Base-by-base conservation (phyloP, 352 stramenopile genomes). In the Phytophthora idaei region DNA sequence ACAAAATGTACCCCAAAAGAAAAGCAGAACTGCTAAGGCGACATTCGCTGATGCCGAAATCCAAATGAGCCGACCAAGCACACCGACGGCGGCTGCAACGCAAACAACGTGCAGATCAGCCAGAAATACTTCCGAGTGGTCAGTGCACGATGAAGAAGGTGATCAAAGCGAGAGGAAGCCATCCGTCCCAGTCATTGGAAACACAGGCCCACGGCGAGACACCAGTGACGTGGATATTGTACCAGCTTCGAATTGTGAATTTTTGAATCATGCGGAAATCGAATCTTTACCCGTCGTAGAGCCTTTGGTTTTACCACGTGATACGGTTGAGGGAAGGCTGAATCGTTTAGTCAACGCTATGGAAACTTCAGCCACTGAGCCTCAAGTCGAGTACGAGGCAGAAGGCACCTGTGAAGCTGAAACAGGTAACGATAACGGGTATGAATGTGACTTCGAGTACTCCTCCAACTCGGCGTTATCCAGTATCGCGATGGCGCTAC, bases 401-500 rank as follows among this genome's bases (percentile, higher is more conserved):
- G 44, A 42, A n/a, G 1, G 3, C 36, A 42, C 5, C 36, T 12
- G 36, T 42, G 36, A n/a, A 42, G 36, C 36, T n/a, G 36, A 32
- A 27, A 39, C 10, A 37, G 15, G 15, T 48, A 7, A 37, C 29
- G 46, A 60, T 9, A 47, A 60, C 47, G 47, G 2, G n/a, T 77
- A 64, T 32, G 61, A 62, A 8, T 71, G 62, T 25, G 51, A 72
- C 5, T 75, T 79, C 36, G 73, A 81, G 37, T 79, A 81, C 41
- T 81, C 76, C 14, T 78, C 76, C 27, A 61, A 73, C 5, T 57
- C 69, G 0, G 61, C 69, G 9, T 50, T 67, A 17, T 74, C 75
- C 27, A 77, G 61, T 61, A 86, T 86, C 21, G 71, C 76, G 3
- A 65, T 61, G 17, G 78, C 76, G 6, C 42, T 86, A 48, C 64